Base-by-base conservation (phyloP, 2,329 filamentous ascomycete species). In the Pestalotiopsis fici region DNA sequence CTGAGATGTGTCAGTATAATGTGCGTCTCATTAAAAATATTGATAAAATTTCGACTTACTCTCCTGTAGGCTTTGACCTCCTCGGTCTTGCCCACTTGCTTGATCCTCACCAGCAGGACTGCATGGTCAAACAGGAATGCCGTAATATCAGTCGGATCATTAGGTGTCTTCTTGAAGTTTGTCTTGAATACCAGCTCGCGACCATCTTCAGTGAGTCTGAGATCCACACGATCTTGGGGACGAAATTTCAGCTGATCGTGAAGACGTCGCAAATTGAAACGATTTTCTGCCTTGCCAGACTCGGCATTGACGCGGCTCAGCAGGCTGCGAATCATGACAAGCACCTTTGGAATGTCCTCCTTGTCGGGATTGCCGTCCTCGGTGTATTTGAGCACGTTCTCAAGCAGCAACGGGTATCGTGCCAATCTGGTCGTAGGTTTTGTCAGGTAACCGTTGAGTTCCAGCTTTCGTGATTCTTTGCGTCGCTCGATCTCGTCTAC, bases 41-140 rank as follows among this genome's bases (percentile, higher is more conserved):
- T 25, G 13, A 25, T 57, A 3, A 15, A n/a, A n/a, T n/a, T 21
- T 31, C 15, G 27, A 77, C 83, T 79, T 78, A 86, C 85, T 70
- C 90, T 93, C 74, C 94, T 90, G 80, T 98, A 98, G 0, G 97
- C 96, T 77, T 97, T 96, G 69, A 97, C 91, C 77, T 98, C 95
- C 78, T 99, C 96, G 56, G 89, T 89, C 83, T 98, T 98, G 78
- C 96, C 97, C 68, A 93, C 92, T 68, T 92, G 91, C 83, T 98
- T 99, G 71, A 95, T 91, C 64, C 95, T 89, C 71, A 98, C 96
- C 54, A 99, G 86, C 43, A 99, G 85, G 64, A 99, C 91, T 3
- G 96, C 95, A 78, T 99, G 96, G 75, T 99, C 96, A 77, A 99
- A 98, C 27, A 99, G 86, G 82, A 97, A 99, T 18, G 94, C 95